Evolutionary conservation across 192 early-diverging fungal genomes (phyloP), one percentile per base, ranked within the genome.

Genomic region (Mortierella hygrophila): DNA sequence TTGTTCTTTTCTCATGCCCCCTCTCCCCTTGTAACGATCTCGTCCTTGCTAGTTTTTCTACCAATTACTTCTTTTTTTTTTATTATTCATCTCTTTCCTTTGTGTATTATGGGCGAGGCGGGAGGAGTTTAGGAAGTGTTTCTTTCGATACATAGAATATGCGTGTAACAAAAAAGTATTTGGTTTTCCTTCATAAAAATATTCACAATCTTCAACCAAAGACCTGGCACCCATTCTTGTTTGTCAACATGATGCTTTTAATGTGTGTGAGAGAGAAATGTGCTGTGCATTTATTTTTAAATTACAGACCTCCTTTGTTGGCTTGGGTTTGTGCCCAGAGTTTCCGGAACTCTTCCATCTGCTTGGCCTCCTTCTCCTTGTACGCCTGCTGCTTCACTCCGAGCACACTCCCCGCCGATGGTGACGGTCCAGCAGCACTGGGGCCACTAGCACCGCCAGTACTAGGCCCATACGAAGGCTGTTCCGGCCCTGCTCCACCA

Each of bases 251-350:
- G 49, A 52, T 16, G 18, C 1, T 52, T 52, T 52, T 20, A 21
- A 16, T 55, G 20, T 18, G 52, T 55, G 47, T 2, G 47, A 18
- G 6, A 18, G 47, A 55, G 0, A 23, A 9, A n/a, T 26, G 69
- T 21, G 20, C 42, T 40, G 4, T 26, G 4, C 16, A 35, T 35
- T 35, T 35, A 35, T 41, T 9, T 23, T 70, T 37, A 20, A 21
- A 11, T 73, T 57, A 75, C 6, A 75, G 74, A 38, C 74, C 74
- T 7, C 75, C 74, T 57, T 80, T 80, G 71, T 76, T 69, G 0
- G 84, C 84, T 68, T 86, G 78, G 6, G 79, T 69, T 74, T 86
- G 84, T 37, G 79, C 78, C 79, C 78, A 86, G 65, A 86, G 79
- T 52, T 86, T 79, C 10, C 76, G 41, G 35, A 86, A 81, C 13